These are phyloP conservation scores for Lentinula aciculospora DNA, from an alignment of 768 basidiomycete genomes.

Conservation along the genomic window DNA sequence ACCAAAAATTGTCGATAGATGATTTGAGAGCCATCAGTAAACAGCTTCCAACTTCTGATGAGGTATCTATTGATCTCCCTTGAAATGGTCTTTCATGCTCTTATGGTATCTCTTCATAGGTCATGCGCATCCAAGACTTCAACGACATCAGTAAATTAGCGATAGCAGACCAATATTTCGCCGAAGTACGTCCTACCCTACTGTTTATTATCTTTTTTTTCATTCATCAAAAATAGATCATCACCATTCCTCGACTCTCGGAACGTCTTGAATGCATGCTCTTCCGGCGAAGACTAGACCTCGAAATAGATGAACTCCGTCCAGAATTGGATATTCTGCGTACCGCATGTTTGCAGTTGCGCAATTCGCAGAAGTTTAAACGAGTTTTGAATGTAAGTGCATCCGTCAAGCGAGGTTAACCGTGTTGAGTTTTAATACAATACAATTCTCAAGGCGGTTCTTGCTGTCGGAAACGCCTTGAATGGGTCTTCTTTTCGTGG, in stretches of 20 bases:
- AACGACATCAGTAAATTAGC: slow-evolving; percentile 70
- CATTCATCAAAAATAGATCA: slow-evolving; percentile 44
- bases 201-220: not conserved
- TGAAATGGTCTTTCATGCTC: not conserved
- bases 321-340: slow-evolving; percentile 75
- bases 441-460: slow-evolving; percentile 44
- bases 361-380: slow-evolving; percentile 59
- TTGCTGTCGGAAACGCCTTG: slow-evolving; percentile 75
- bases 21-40: slow-evolving; percentile 69
- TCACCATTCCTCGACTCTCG: slow-evolving; percentile 67
- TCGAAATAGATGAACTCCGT: slow-evolving; percentile 78
- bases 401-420: too few species aligned
- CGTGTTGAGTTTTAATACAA: not conserved
- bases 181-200: slow-evolving; percentile 44
- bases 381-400: slow-evolving; percentile 56
- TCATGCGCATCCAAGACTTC: slow-evolving; percentile 61
- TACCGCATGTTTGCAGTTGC: slow-evolving; percentile 66
- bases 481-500: slow-evolving; percentile 84
- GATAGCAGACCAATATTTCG: slow-evolving; percentile 81
- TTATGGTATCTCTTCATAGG: slow-evolving; percentile 27
- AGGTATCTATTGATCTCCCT: slow-evolving; percentile 39
- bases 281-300: slow-evolving; percentile 74
- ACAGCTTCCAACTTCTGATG: slow-evolving; percentile 77
- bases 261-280: slow-evolving; percentile 79
- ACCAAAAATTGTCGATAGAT: slow-evolving; percentile 62